Evolutionary conservation across 495 filamentous ascomycete species (phyloP), one percentile per base, ranked within the genome.

Genomic region (Amniculicola lignicola): DNA sequence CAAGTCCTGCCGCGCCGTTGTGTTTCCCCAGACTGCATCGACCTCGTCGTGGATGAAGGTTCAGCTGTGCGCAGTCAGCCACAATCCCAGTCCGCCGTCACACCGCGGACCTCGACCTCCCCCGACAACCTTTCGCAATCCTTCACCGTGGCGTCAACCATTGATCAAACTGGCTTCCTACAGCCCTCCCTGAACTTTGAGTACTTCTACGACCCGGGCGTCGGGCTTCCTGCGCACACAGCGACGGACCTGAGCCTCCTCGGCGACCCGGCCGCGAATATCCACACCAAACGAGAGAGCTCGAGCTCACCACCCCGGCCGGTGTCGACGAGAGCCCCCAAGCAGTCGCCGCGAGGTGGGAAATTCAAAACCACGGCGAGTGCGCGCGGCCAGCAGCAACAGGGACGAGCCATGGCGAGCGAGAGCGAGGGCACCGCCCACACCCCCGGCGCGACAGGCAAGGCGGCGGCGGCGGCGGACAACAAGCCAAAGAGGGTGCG

Each of bases 401-500:
- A 57, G 16, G 15, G 42, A 16, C 40, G 29, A 52, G 52, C 21
- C 2, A 58, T 59, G 54, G 38, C 36, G 35, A 31, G 24, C 16
- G 50, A 51, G 36, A 48, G 24, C 22, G 50, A 39, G 14, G 46
- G 37, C 18, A 18, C 45, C 15, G 29, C 49, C 21, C 33, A 47
- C 14, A 16, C 59, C 24, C 31, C 55, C 31, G 66, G 62, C 19
- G 58, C 66, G 16, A 56, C 37, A 21, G 48, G 44, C 1, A 54
- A 52, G 29, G 36, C 41, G 22, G 42, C 24, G 9, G 23, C 49
- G 23, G 42, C 24, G 9, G 23, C 49, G 23, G 51, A 53, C 2
- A 66, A 37, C 56, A 70, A 67, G 56, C 54, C 70, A 16, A 72
- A 71, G 59, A 59, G 71, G 9, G 71, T 73, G 15, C 68, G 71